These are phyloP conservation scores for Rauvolfia tetraphylla DNA, from an alignment of 257 asterid species.

Conservation along the genomic window DNA sequence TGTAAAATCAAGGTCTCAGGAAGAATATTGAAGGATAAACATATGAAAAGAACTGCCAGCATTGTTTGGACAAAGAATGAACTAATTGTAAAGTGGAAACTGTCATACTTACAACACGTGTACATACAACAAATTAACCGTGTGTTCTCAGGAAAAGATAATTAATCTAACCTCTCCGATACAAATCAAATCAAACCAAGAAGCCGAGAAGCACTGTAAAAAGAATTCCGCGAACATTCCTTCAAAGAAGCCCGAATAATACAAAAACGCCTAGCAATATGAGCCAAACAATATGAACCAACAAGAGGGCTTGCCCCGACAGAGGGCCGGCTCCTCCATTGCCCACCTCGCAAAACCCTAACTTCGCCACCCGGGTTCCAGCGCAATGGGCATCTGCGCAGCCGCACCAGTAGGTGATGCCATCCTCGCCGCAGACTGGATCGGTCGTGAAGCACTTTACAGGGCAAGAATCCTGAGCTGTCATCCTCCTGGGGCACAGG, in stretches of 20 bases:
- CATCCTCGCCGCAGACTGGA: slow-evolving; percentile 89
- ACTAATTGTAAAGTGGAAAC: background rate
- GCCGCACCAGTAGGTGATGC: slow-evolving; percentile 95
- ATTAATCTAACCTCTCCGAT: background rate
- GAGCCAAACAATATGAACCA: slow-evolving; percentile 90
- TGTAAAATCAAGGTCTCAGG: background rate
- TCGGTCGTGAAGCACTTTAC: slow-evolving; percentile 85
- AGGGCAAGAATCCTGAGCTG: slow-evolving; percentile 48
- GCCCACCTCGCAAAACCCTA: slow-evolving; percentile 74
- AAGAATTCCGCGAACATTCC: background rate
- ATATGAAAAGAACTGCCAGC: background rate
- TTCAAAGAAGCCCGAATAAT: slow-evolving; percentile 73
- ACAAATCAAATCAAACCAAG: background rate
- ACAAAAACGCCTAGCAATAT: slow-evolving; percentile 72
- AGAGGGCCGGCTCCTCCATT: slow-evolving; percentile 73
- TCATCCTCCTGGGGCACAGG: slow-evolving; percentile 41
- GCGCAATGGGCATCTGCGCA: slow-evolving; percentile 89
- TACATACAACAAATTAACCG: background rate
- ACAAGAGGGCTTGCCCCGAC: slow-evolving; percentile 78
- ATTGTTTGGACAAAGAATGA: background rate
- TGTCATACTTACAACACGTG: background rate
- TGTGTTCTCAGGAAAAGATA: background rate
- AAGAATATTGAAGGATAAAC: no score
- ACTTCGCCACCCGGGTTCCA: slow-evolving; percentile 62
- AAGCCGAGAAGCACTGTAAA: background rate